Evolutionary conservation across 176 grass and related monocot genomes (phyloP).

Genomic region (Metroxylon sagu): DNA sequence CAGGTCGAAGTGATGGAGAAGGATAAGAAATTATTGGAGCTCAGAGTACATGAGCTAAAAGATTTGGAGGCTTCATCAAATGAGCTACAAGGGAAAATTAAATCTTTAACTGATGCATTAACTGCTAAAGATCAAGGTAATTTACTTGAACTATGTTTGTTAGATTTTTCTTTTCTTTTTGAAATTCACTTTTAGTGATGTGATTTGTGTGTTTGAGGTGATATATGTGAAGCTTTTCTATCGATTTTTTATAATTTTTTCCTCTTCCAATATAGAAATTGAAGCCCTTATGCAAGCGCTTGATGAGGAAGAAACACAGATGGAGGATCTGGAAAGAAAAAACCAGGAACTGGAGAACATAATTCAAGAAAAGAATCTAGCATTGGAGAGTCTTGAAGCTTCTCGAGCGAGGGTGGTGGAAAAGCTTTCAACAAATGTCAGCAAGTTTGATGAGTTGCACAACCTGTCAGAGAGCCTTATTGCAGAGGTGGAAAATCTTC

Average conservation of each 20-base stretch:
- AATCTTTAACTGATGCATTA: slow-evolving; percentile 58
- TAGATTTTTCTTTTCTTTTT: not conserved
- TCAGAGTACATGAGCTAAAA: slow-evolving; percentile 49
- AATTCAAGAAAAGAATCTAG: slow-evolving; percentile 59
- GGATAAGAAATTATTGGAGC: slow-evolving; percentile 52
- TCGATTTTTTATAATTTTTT: not conserved
- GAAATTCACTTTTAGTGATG: not conserved
- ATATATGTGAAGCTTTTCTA: no score
- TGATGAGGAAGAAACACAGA: slow-evolving; percentile 90
- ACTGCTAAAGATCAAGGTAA: slow-evolving; percentile 90
- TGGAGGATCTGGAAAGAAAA: slow-evolving; percentile 67
- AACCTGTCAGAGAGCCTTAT: slow-evolving; percentile 88
- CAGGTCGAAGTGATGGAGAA: slow-evolving; percentile 49
- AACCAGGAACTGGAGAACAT: slow-evolving; percentile 50
- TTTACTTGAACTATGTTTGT: not conserved
- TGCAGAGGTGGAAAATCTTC: slow-evolving; percentile 84
- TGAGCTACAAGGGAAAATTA: slow-evolving; percentile 54
- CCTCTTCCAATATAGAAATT: slow-evolving; percentile 48
- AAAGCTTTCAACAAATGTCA: slow-evolving; percentile 77
- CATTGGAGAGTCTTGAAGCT: slow-evolving; percentile 68
- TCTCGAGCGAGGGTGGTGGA: slow-evolving; percentile 55
- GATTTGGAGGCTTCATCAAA: slow-evolving; percentile 38
- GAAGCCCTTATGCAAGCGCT: slow-evolving; percentile 95
- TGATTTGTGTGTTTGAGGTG: not conserved
- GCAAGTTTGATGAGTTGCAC: slow-evolving; percentile 95